Evolutionary conservation across 2,329 filamentous ascomycete species (phyloP).

Genomic region (Epichloe coenophiala): DNA sequence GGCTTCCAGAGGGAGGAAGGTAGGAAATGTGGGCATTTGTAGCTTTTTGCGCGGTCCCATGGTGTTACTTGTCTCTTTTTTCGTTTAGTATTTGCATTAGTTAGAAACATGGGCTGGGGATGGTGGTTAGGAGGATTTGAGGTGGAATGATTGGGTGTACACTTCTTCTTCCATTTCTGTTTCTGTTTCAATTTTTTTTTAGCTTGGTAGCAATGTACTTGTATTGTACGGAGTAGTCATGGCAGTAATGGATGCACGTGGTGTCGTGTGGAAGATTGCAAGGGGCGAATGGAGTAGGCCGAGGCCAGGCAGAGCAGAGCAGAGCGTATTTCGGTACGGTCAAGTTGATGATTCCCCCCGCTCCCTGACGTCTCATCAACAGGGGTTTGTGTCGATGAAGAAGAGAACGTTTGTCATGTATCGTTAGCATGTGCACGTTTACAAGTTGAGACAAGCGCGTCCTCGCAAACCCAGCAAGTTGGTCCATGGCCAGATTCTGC

Average conservation of each 20-base stretch:
- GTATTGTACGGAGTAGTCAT: background rate
- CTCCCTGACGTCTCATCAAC: no score
- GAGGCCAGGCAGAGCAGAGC: no score
- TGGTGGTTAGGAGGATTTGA: background rate
- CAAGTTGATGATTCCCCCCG: no score
- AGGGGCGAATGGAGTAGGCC: no score
- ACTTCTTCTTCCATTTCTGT: background rate
- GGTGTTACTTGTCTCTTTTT: background rate
- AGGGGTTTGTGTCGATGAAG: no score
- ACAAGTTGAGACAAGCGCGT: no score
- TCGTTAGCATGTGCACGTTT: no score
- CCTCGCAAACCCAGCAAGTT: no score
- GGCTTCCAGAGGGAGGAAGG: background rate
- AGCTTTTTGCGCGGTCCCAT: background rate
- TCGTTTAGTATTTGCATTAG: background rate
- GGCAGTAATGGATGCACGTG: background rate
- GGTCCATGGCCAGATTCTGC: no score
- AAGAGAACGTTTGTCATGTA: no score
- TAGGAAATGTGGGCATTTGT: background rate
- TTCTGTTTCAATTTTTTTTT: background rate
- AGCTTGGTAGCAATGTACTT: constrained; percentile 1
- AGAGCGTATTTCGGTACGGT: no score
- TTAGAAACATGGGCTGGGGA: background rate
- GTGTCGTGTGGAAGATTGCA: background rate
- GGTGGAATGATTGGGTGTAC: background rate